These are phyloP conservation scores for Diaporthe velutina DNA, from an alignment of 2,329 filamentous ascomycete species.

Conservation along the genomic window DNA sequence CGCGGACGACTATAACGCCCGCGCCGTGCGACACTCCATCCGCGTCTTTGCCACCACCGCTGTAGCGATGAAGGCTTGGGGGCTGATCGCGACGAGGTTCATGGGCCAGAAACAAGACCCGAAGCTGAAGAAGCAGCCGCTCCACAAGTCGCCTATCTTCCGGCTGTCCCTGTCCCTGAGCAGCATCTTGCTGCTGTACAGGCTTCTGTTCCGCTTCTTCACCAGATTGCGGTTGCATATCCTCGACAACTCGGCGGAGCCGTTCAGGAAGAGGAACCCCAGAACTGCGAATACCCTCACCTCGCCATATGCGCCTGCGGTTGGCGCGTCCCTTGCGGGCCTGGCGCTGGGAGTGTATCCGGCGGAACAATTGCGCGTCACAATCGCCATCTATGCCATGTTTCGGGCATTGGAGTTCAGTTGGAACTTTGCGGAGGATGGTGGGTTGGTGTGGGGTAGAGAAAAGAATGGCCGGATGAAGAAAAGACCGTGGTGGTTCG, in stretches of 20 bases:
- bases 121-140: slow-evolving; percentile 60
- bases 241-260: slow-evolving; percentile 81
- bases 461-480: slow-evolving; percentile 66
- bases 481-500: slow-evolving; percentile 84
- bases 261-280: slow-evolving; percentile 88
- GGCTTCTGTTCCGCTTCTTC: slow-evolving; percentile 92
- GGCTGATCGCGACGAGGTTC: slow-evolving; percentile 63
- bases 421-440: slow-evolving; percentile 86
- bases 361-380: slow-evolving; percentile 75
- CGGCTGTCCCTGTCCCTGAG: slow-evolving; percentile 87
- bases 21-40: slow-evolving; percentile 77
- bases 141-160: slow-evolving; percentile 77
- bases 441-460: slow-evolving; percentile 75
- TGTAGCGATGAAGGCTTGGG: slow-evolving; percentile 73
- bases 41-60: slow-evolving; percentile 77
- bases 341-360: slow-evolving; percentile 84
- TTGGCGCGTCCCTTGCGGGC: slow-evolving; percentile 91
- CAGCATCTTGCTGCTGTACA: slow-evolving; percentile 87
- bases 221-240: slow-evolving; percentile 82
- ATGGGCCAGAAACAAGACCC: slow-evolving; percentile 56
- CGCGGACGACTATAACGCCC: slow-evolving; percentile 76
- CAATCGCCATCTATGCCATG: slow-evolving; percentile 84
- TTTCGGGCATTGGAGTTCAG: slow-evolving; percentile 87
- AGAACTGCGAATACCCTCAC: slow-evolving; percentile 80
- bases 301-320: slow-evolving; percentile 84